Percentiles rank a stretch among this genome's conserved stretches.
These are phyloP conservation scores for Candida chauliodis DNA, from an alignment of 805 yeast genomes.

Conservation along the genomic window DNA sequence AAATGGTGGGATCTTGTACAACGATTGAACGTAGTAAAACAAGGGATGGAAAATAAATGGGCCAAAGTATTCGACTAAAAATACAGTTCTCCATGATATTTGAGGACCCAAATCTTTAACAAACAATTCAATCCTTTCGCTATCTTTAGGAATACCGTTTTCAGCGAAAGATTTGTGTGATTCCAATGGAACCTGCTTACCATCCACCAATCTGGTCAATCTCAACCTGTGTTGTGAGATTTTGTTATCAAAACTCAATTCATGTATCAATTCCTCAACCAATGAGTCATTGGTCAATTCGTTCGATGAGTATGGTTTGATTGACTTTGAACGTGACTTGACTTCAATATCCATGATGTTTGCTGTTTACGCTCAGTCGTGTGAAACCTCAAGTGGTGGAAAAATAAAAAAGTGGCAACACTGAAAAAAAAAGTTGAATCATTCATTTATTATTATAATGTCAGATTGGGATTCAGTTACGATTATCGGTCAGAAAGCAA, in stretches of 20 bases:
- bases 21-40: constrained; percentile 42
- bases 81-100: constrained; percentile 89
- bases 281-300: constrained; percentile 28
- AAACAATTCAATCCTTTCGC: constrained; percentile 39
- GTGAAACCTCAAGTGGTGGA: background rate
- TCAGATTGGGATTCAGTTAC: constrained; percentile 93
- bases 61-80: constrained; percentile 81
- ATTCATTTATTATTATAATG: constrained; percentile 18
- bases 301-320: constrained; percentile 47
- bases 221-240: constrained; percentile 33
- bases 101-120: constrained; percentile 94
- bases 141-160: constrained; percentile 40
- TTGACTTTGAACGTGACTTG: constrained; percentile 56
- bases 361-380: constrained; percentile 4
- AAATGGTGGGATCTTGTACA: constrained; percentile 22
- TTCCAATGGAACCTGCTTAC: constrained; percentile 22
- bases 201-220: constrained; percentile 16
- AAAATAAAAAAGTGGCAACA: constrained; percentile 6
- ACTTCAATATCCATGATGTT: constrained; percentile 33
- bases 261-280: constrained; percentile 40
- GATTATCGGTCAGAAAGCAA: constrained; percentile 82
- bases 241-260: constrained; percentile 41
- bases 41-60: constrained; percentile 80
- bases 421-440: constrained; percentile 4
- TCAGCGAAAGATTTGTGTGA: constrained; percentile 41